Evolutionary conservation across 345 rosid genomes (phyloP).

Genomic region (Linum tenue): DNA sequence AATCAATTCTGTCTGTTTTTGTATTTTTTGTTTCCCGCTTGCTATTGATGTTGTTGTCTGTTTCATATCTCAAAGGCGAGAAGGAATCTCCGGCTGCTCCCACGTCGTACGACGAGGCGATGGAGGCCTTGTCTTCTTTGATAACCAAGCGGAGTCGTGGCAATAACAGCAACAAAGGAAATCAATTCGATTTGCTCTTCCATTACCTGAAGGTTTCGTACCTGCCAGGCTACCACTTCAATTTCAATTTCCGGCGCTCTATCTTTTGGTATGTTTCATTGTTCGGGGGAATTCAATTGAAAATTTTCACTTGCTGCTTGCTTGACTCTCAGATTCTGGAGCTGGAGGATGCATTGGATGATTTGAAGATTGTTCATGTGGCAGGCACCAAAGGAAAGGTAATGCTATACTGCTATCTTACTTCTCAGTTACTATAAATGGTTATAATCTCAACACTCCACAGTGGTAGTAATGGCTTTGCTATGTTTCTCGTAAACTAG

Average conservation of each 20-base stretch:
- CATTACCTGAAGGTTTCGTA: conserved; percentile 60
- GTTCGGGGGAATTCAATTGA: neutral
- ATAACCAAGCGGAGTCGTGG: conserved; percentile 72
- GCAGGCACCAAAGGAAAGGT: conserved; percentile 99
- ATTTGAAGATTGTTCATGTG: conserved; percentile 80
- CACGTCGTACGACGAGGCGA: conserved; percentile 44
- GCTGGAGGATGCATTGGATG: conserved; percentile 58
- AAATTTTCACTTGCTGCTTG: neutral
- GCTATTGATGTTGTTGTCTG: neutral
- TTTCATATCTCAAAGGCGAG: conserved; percentile 21
- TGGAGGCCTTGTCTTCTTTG: conserved; percentile 79
- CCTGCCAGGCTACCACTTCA: neutral
- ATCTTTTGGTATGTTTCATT: neutral
- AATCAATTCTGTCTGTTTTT: conserved; percentile 6
- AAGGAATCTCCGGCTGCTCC: conserved; percentile 18
- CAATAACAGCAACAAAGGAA: conserved; percentile 56
- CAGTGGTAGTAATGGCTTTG: neutral
- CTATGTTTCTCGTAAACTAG: neutral
- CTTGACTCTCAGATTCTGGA: conserved; percentile 51
- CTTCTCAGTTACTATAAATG: neutral
- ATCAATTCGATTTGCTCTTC: conserved; percentile 60
- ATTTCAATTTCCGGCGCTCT: neutral
- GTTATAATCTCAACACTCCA: neutral
- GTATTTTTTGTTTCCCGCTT: neutral
- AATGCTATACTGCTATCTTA: neutral